Conservation (phyloP, 2,329 filamentous ascomycete species). For the Apiospora hydei region DNA sequence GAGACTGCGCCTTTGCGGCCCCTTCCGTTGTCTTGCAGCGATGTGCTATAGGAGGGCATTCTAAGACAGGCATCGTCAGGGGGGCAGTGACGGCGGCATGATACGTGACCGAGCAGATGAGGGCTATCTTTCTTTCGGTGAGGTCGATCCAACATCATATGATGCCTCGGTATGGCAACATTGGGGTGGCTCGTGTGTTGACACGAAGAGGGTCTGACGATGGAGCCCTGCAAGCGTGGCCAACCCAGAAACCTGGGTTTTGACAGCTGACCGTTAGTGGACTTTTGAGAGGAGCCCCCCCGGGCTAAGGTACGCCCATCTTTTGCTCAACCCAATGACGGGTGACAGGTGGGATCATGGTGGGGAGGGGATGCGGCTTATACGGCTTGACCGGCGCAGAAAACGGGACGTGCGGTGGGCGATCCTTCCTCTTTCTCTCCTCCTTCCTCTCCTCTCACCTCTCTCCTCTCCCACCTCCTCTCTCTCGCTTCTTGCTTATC, state of each 20-base stretch:
- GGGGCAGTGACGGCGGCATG: not conserved
- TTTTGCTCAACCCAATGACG: not conserved
- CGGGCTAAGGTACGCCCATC: not conserved
- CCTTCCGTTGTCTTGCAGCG: not conserved
- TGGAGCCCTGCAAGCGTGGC: not conserved
- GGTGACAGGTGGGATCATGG: not conserved
- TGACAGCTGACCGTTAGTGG: constrained; percentile 2
- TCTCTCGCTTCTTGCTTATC: not conserved
- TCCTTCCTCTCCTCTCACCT: not conserved
- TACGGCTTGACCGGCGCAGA: not conserved
- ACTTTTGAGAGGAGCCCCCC: not conserved
- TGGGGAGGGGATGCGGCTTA: not conserved
- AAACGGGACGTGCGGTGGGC: not conserved
- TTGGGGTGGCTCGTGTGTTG: not conserved
- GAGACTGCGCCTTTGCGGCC: not conserved
- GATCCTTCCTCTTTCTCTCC: not conserved
- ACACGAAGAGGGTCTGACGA: not conserved
- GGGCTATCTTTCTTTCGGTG: not conserved
- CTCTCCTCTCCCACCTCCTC: not conserved
- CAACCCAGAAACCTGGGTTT: not conserved
- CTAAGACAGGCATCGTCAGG: not conserved
- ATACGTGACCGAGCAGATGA: not conserved
- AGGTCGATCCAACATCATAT: not conserved
- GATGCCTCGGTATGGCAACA: not conserved
- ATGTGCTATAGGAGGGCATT: not conserved